These are phyloP conservation scores for Flaveria ramosissima DNA, from an alignment of 129 eudicot species.

Conservation along the genomic window DNA sequence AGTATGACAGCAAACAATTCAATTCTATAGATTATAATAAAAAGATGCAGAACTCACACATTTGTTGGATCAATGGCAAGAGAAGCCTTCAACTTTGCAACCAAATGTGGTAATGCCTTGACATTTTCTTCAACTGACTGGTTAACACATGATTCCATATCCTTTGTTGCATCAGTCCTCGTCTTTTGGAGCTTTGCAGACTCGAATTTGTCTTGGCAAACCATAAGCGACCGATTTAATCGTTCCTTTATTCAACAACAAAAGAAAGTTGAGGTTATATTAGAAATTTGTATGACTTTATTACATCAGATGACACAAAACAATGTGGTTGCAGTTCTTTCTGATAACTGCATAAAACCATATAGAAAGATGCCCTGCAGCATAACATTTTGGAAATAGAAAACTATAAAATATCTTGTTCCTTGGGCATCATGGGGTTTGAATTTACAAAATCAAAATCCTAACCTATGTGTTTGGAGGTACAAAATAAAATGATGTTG, in stretches of 20 bases:
- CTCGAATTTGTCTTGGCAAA: slow-evolving; percentile 86
- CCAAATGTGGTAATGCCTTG: slow-evolving; percentile 65
- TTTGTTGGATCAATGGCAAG: slow-evolving; percentile 42
- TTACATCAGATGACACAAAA: neutral
- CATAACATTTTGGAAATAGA: neutral
- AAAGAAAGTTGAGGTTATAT: neutral
- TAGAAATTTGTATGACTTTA: neutral
- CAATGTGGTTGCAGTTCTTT: neutral
- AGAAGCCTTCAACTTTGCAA: slow-evolving; percentile 60
- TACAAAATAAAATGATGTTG: neutral
- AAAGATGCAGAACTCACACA: slow-evolving; percentile 27
- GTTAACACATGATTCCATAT: slow-evolving; percentile 80
- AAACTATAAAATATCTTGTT: neutral
- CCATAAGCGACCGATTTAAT: slow-evolving; percentile 66
- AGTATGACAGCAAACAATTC: too few species aligned
- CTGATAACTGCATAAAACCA: neutral
- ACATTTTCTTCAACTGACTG: slow-evolving; percentile 64
- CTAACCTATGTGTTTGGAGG: neutral
- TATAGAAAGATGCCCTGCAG: neutral
- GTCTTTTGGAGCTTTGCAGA: slow-evolving; percentile 63
- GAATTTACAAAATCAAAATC: neutral
- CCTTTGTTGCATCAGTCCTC: slow-evolving; percentile 45
- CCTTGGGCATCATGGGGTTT: neutral
- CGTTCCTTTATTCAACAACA: slow-evolving; percentile 54
- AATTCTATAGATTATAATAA: slow-evolving; percentile 1